Conservation (phyloP, 352 stramenopile genomes). For the Phytophthora pistaciae region DNA sequence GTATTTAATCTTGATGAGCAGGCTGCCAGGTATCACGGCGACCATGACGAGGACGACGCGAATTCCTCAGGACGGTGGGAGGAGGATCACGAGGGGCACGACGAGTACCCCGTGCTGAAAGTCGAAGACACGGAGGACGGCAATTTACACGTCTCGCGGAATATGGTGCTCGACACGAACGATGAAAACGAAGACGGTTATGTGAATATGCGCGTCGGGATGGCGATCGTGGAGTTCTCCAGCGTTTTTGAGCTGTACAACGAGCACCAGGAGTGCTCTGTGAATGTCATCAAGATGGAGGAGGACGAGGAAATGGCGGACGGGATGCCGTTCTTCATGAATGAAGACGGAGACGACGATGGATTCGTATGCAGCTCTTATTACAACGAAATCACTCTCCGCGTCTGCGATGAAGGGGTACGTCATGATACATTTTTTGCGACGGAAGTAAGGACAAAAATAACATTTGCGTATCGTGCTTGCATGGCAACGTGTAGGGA, state of each 20-base stretch:
- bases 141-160: conserved; percentile 57
- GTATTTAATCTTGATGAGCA: conserved; percentile 49
- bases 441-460: neutral
- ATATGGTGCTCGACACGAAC: conserved; percentile 72
- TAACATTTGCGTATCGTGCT: neutral
- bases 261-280: conserved; percentile 70
- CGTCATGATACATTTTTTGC: conserved; percentile 14
- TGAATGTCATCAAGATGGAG: conserved; percentile 80
- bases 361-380: conserved; percentile 62
- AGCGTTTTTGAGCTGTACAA: conserved; percentile 75
- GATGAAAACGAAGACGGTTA: conserved; percentile 76
- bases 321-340: conserved; percentile 78
- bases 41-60: conserved; percentile 25
- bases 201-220: conserved; percentile 65
- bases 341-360: conserved; percentile 73
- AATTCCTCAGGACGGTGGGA: conserved; percentile 21
- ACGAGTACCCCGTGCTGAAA: conserved; percentile 61
- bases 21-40: conserved; percentile 42
- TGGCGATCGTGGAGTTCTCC: conserved; percentile 78
- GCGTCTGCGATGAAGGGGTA: conserved; percentile 64
- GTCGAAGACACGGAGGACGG: conserved; percentile 62
- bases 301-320: conserved; percentile 76
- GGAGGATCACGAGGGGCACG: conserved; percentile 24
- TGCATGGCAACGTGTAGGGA: conserved; percentile 27
- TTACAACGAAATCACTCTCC: conserved; percentile 73